Evolutionary conservation across 352 stramenopile species (phyloP), one percentile per base, ranked within the genome.

Genomic region (Phytophthora cactorum): DNA sequence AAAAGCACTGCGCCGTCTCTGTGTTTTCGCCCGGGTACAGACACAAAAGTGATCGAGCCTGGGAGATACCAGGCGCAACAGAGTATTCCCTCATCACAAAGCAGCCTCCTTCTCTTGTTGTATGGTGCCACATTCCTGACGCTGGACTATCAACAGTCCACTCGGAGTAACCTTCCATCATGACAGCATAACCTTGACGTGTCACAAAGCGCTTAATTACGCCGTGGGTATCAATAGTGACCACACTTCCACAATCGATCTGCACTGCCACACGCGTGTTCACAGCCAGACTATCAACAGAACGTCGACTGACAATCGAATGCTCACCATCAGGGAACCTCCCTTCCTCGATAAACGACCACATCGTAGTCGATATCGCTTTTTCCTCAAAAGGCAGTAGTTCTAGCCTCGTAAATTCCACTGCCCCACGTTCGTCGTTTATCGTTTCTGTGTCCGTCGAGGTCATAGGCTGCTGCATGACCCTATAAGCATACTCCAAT

Each of bases 161-260:
- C 4, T 52, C 41, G 7, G 59, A 66, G 22, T 39, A 66, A 25
- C 50, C 36, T 43, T 66, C 50, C 2, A 12, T 28, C 41, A 65
- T 27, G 6, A 66, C n/a, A 15, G 50, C 49, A 28, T 49, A 9
- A 12, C 47, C 63, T 17, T 50, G 0, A 5, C 52, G 0, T 12
- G 27, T 62, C 44, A 55, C 25, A 28, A 59, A 59, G 9, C 68
- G 63, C 53, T 72, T 76, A 11, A 64, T 41, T 1, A 72, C 53
- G 11, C 27, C 43, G 27, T 61, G 52, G 0, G 41, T 38, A 43
- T 68, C 53, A 22, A 72, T 60, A 10, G 4, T 43, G 11, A 64
- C 31, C 4, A 49, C 11, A 5, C 43, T 43, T 0, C 44, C 34
- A 9, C 47, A 34, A 3, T 50, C 38, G 11, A 50, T 47, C 27